Evolutionary conservation across 371 early-diverging fungal species (phyloP).

Genomic region (Coemansia sp.): DNA sequence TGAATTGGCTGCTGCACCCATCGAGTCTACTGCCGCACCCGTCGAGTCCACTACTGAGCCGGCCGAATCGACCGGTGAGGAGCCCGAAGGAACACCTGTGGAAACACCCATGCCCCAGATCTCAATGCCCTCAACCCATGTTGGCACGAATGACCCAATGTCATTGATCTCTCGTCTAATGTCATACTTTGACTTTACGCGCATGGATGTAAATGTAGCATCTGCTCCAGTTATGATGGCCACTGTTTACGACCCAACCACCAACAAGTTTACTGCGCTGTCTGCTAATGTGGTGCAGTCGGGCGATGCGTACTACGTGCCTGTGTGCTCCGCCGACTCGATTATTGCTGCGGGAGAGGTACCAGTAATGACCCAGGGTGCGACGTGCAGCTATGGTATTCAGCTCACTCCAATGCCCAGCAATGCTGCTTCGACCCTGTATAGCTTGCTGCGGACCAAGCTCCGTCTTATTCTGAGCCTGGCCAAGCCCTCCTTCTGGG

Average conservation of each 20-base stretch:
- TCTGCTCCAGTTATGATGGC: slow-evolving; percentile 9
- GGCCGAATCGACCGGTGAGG: not conserved
- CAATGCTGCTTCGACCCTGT: not conserved
- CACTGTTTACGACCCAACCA: slow-evolving; percentile 14
- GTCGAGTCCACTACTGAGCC: too few species aligned
- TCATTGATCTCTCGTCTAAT: slow-evolving; percentile 15
- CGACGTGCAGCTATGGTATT: slow-evolving; percentile 1
- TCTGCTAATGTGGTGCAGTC: slow-evolving; percentile 6
- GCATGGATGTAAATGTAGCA: not conserved
- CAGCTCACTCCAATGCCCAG: slow-evolving; percentile 10
- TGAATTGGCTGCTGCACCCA: not conserved
- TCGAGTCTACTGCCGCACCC: not conserved
- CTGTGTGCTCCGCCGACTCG: slow-evolving; percentile 12
- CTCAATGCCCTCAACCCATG: not conserved
- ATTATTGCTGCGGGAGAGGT: not conserved
- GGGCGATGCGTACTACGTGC: slow-evolving; percentile 19
- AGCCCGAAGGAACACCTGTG: not conserved
- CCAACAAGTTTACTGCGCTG: slow-evolving; percentile 7
- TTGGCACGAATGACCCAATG: not conserved
- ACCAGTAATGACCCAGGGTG: not conserved
- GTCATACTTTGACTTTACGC: slow-evolving; percentile 24
- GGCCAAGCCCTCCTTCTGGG: not conserved
- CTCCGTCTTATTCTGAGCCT: not conserved
- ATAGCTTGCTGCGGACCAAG: slow-evolving; percentile 1
- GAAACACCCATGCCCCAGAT: not conserved